These are phyloP conservation scores for Delphinella strobiligena DNA, from an alignment of 2,329 filamentous ascomycete genomes.

Conservation along the genomic window DNA sequence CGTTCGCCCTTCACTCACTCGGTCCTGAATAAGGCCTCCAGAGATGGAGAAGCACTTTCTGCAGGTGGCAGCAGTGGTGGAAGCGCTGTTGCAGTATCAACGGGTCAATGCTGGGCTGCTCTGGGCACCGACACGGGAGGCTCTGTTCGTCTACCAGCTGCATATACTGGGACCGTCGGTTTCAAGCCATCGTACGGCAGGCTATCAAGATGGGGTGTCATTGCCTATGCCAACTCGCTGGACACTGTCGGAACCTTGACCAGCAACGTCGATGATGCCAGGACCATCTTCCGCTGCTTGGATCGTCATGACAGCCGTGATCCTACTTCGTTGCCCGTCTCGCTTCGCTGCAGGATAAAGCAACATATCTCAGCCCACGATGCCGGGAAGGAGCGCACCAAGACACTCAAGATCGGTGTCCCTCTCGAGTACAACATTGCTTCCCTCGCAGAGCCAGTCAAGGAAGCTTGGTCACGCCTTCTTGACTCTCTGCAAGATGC, in stretches of 20 bases:
- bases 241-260: conserved; percentile 79
- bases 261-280: conserved; percentile 36
- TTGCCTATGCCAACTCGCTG: conserved; percentile 84
- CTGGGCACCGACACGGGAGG: conserved; percentile 91
- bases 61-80: conserved; percentile 88
- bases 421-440: conserved; percentile 75
- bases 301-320: conserved; percentile 56
- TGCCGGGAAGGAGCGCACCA: conserved; percentile 4
- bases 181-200: conserved; percentile 90
- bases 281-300: conserved; percentile 33
- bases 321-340: conserved; percentile 55
- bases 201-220: conserved; percentile 72
- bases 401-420: conserved; percentile 41
- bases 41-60: conserved; percentile 35
- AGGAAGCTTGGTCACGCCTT: conserved; percentile 53
- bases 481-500: conserved; percentile 46
- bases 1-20: conserved; percentile 54
- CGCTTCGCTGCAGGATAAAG: conserved; percentile 41
- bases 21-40: conserved; percentile 42
- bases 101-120: conserved; percentile 52
- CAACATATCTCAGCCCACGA: conserved; percentile 23
- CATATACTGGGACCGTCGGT: conserved; percentile 71
- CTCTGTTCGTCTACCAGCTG: conserved; percentile 74
- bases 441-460: conserved; percentile 61
- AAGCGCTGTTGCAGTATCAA: conserved; percentile 72